phyloP scores from a whole-genome alignment of 2,329 filamentous ascomycete genomes.

The Lasiodiplodia gonubiensis region DNA sequence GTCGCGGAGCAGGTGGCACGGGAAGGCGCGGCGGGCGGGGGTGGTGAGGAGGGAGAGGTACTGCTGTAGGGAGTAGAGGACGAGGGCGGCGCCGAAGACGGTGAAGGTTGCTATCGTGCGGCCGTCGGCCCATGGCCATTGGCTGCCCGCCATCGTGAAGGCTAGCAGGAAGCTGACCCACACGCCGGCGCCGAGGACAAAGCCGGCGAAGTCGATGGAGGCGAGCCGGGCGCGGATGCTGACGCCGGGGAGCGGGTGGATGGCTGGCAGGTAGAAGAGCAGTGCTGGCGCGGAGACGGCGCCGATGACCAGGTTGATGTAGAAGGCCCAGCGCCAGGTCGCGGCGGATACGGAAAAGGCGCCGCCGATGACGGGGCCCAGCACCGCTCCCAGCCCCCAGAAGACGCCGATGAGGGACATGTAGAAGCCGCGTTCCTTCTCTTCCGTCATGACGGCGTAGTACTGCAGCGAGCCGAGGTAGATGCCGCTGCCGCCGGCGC shows the following conservation, averaged over 20 bases:
- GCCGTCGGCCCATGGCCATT: conserved; percentile 55
- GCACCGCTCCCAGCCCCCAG: conserved; percentile 46
- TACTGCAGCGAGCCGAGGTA: conserved; percentile 37
- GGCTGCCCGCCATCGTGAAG: conserved; percentile 57
- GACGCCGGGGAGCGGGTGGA: conserved; percentile 22
- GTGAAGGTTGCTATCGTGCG: conserved; percentile 55
- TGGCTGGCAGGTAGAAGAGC: background rate
- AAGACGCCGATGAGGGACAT: conserved; percentile 42
- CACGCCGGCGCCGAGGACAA: conserved; percentile 49
- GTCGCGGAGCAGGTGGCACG: background rate
- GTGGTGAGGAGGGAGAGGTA: background rate
- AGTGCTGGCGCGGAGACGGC: background rate
- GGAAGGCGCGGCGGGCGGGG: background rate
- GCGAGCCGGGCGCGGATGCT: background rate
- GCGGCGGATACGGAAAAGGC: conserved; percentile 38
- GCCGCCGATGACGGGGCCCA: conserved; percentile 49
- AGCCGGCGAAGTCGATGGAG: background rate
- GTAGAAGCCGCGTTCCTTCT: conserved; percentile 39
- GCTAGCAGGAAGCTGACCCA: conserved; percentile 54
- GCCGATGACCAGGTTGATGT: conserved; percentile 22
- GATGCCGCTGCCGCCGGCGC: conserved; percentile 43
- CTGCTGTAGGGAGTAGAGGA: conserved; percentile 45
- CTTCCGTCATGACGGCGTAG: conserved; percentile 34
- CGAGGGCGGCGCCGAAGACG: conserved; percentile 49
- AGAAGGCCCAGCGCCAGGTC: conserved; percentile 52